These are phyloP conservation scores for Aureobasidium zeae DNA, from an alignment of 2,329 filamentous ascomycete species.

Conservation along the genomic window DNA sequence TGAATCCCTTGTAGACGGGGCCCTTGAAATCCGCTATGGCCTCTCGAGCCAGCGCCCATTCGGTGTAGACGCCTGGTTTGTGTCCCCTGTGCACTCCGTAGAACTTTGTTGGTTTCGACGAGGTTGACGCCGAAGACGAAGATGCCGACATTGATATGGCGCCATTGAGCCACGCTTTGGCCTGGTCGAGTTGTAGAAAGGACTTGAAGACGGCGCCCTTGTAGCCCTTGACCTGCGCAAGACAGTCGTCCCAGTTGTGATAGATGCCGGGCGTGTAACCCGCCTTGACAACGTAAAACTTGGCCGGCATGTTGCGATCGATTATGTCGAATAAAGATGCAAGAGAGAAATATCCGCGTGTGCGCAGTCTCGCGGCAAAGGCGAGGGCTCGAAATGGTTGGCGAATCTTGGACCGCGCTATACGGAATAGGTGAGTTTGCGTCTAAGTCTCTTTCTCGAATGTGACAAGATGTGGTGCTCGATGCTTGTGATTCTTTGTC, in stretches of 20 bases:
- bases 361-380: not conserved
- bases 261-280: slow-evolving; percentile 56
- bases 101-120: slow-evolving; percentile 38
- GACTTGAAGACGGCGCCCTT: slow-evolving; percentile 56
- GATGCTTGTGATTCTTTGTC: not conserved
- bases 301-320: slow-evolving; percentile 41
- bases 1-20: slow-evolving; percentile 45
- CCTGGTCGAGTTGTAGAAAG: slow-evolving; percentile 63
- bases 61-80: slow-evolving; percentile 52
- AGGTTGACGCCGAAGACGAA: slow-evolving; percentile 21
- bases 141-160: slow-evolving; percentile 25
- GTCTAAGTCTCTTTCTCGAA: too few relatives aligned
- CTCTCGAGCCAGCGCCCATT: slow-evolving; percentile 60
- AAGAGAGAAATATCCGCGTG: slow-evolving; percentile 1
- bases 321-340: slow-evolving; percentile 3
- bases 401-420: not conserved
- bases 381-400: not conserved
- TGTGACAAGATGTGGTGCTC: not conserved
- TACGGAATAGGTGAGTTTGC: not conserved
- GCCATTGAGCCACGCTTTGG: slow-evolving; percentile 65
- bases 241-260: slow-evolving; percentile 53
- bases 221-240: slow-evolving; percentile 52
- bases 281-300: slow-evolving; percentile 55
- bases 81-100: slow-evolving; percentile 53
- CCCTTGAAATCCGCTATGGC: slow-evolving; percentile 67